Percentiles rank a stretch among this genome's conserved stretches.
Evolutionary conservation across 169 alveolate species (phyloP).

Genomic region (Sarcocystis neurona): DNA sequence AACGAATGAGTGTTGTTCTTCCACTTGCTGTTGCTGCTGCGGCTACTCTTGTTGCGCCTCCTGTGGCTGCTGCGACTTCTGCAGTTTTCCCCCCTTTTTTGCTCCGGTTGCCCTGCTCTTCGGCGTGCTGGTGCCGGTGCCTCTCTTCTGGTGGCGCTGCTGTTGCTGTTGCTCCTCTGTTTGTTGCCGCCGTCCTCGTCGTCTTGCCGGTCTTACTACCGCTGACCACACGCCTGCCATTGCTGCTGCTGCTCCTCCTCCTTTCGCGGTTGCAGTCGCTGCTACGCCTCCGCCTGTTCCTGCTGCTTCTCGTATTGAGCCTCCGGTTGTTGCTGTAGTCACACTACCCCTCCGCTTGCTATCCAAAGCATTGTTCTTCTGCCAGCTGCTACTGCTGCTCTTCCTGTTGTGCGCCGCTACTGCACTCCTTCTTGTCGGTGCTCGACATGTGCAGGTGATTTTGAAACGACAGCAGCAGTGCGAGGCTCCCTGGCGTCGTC

Average conservation of each 20-base stretch:
- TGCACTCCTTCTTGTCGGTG: too few relatives aligned
- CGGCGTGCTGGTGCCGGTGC: neutral
- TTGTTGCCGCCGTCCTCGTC: neutral
- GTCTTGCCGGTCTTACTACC: neutral
- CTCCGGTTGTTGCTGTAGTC: too few relatives aligned
- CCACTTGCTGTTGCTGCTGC: too few relatives aligned
- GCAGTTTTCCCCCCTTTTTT: neutral
- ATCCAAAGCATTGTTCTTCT: too few relatives aligned
- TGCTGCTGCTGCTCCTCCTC: constrained; percentile 35
- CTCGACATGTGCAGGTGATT: constrained; percentile 68
- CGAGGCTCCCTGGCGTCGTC: constrained; percentile 75
- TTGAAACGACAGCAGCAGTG: constrained; percentile 64
- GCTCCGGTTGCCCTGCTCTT: neutral
- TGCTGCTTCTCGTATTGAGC: too few relatives aligned
- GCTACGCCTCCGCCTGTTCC: too few relatives aligned
- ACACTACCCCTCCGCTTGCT: too few relatives aligned
- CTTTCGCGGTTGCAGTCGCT: neutral
- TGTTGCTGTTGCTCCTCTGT: neutral
- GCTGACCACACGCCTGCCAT: neutral
- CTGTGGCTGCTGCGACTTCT: too few relatives aligned
- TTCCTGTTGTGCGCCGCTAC: too few relatives aligned
- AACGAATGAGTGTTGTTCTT: neutral
- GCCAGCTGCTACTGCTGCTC: too few relatives aligned
- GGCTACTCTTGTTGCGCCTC: too few relatives aligned
- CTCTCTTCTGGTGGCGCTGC: neutral